Conservation (phyloP, 2,329 filamentous ascomycete species). For the Rhynchosporium graminicola region DNA sequence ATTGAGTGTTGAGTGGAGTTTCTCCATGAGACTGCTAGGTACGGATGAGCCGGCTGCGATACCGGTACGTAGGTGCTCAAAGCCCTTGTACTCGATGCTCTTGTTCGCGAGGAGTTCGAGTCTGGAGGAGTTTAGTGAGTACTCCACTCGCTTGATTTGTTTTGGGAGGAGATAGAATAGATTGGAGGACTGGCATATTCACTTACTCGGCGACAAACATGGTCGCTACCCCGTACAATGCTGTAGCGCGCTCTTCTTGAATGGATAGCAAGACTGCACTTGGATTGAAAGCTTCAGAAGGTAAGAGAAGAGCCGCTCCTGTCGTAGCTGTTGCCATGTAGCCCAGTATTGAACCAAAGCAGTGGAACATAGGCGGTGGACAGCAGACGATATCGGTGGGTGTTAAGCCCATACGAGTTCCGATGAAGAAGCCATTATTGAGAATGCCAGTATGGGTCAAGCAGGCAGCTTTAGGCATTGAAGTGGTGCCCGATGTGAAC, state of each 20-base stretch:
- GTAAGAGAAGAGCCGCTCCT: constrained; percentile 80
- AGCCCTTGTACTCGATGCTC: constrained; percentile 49
- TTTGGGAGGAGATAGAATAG: background rate
- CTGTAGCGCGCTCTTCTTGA: constrained; percentile 55
- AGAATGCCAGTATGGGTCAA: constrained; percentile 83
- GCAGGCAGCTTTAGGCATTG: constrained; percentile 86
- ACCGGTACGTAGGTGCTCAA: constrained; percentile 75
- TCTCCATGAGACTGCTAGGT: constrained; percentile 77
- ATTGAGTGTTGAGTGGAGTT: constrained; percentile 72
- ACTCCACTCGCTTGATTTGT: background rate
- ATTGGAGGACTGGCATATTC: background rate
- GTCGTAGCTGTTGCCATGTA: constrained; percentile 93
- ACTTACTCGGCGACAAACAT: constrained; percentile 80
- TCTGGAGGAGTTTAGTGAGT: constrained; percentile 4
- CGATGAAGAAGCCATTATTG: constrained; percentile 89
- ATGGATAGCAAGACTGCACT: constrained; percentile 62
- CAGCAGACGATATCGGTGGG: constrained; percentile 76
- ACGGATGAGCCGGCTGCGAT: constrained; percentile 89
- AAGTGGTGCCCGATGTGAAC: constrained; percentile 95
- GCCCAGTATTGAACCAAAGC: constrained; percentile 89
- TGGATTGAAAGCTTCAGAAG: constrained; percentile 84
- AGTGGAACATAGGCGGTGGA: constrained; percentile 84
- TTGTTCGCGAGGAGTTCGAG: constrained; percentile 70
- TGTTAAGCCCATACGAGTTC: constrained; percentile 78
- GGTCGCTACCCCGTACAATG: constrained; percentile 85